Conservation (phyloP, 2,329 filamentous ascomycete genomes). For the Colletotrichum filicis region DNA sequence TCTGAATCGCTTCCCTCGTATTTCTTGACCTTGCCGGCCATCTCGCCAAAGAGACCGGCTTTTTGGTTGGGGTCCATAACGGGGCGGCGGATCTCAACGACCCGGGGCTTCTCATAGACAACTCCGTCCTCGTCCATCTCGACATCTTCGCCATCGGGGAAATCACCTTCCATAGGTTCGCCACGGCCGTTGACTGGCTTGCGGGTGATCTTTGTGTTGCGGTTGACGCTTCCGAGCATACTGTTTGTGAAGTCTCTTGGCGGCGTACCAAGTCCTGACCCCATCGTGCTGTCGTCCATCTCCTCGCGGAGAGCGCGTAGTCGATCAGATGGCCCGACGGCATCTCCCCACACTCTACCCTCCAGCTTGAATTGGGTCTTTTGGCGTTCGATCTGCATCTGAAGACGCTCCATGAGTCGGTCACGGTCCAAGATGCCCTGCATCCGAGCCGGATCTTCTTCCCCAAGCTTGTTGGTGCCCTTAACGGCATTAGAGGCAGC, state of each 20-base stretch:
- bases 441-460: constrained; percentile 80
- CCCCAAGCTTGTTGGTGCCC: constrained; percentile 61
- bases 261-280: constrained; percentile 61
- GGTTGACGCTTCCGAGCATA: constrained; percentile 77
- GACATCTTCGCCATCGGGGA: constrained; percentile 55
- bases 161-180: constrained; percentile 57
- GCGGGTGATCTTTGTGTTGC: constrained; percentile 66
- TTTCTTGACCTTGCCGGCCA: constrained; percentile 79
- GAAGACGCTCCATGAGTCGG: constrained; percentile 89
- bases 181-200: constrained; percentile 58
- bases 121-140: constrained; percentile 68
- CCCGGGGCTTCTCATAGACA: constrained; percentile 80
- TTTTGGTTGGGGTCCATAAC: constrained; percentile 71
- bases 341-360: constrained; percentile 88
- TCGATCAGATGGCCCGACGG: constrained; percentile 87
- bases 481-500: constrained; percentile 84
- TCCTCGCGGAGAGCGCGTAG: constrained; percentile 91
- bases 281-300: constrained; percentile 78
- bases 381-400: constrained; percentile 94
- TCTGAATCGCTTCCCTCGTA: constrained; percentile 81
- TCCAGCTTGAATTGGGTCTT: constrained; percentile 99
- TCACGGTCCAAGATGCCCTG: constrained; percentile 94
- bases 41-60: constrained; percentile 74
- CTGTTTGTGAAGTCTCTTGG: constrained; percentile 75
- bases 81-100: constrained; percentile 83